phyloP scores from a whole-genome alignment of 345 rosid species.

The Brassica nigra region DNA sequence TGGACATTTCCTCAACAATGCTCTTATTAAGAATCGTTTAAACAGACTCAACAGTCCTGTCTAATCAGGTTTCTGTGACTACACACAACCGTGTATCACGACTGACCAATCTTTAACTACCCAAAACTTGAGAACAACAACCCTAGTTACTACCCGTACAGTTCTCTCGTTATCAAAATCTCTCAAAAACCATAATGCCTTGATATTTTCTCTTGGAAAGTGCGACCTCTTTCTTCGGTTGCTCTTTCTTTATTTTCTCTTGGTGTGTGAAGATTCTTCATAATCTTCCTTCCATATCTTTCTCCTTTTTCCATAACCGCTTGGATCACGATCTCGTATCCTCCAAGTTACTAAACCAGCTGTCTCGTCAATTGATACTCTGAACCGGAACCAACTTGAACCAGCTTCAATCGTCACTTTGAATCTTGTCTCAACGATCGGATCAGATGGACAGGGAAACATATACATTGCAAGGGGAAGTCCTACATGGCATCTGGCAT shows the following conservation, averaged over 20 bases:
- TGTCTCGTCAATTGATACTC: no score
- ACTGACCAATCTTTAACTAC: not conserved
- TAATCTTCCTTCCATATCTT: not conserved
- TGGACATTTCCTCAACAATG: no score
- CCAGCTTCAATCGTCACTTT: no score
- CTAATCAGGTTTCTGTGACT: not conserved
- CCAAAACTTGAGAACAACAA: not conserved
- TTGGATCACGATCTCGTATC: not conserved
- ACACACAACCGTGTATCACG: not conserved
- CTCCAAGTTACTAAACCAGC: not conserved
- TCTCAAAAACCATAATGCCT: no score
- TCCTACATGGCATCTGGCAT: no score
- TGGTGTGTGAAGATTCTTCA: not conserved
- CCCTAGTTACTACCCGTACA: not conserved
- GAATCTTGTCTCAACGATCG: no score
- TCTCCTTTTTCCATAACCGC: not conserved
- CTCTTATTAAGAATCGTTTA: no score
- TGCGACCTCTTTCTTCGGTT: not conserved
- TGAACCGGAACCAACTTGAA: no score
- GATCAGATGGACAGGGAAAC: no score
- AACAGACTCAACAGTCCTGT: not conserved
- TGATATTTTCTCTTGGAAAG: not conserved
- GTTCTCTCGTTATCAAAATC: not conserved
- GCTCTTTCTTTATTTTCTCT: not conserved
- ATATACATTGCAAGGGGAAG: no score